Evolutionary conservation across 257 asterid species (phyloP), one percentile per base, ranked within the genome.

Genomic region (Galeopsis tetrahit): DNA sequence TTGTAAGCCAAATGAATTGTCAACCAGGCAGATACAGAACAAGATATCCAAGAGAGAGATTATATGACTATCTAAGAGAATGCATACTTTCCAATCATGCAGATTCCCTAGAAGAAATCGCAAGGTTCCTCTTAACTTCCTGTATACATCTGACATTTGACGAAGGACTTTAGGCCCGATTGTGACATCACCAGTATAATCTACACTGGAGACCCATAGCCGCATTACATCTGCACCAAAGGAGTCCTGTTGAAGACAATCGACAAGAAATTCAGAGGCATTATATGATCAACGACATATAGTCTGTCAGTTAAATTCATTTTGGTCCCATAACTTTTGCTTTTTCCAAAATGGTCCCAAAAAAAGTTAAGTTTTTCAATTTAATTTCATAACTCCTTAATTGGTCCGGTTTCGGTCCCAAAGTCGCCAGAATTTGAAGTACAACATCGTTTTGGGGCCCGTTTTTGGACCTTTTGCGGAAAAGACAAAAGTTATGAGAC

Each of bases 191-290:
- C 90, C 89, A 0, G 99, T 88, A 75, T 94, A 94, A 82, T 94
- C 99, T 62, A 94, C 98, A 38, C 99, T 94, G 7, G 99, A 89
- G 78, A 91, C 98, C 99, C 98, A 94, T 64, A 94, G 94, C 60
- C 99, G 86, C 77, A 91, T 90, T 70, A 94, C 93, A 83, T 94
- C 99, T 67, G 99, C 99, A 78, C 99, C 96, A 21, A 88, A 94
- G 57, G 94, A 75, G 40, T 84, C 97, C 99, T 94, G 91, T 74
- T 76, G 75, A 81, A 81, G 70, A 74, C 39, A 42, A 72, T 42
- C 15, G 48, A 73, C 64, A 78, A 32, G 75, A 53, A 71, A 35
- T 66, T 77, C 68, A 80, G 82, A 62, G 58, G 61, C 66, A 70
- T 71, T 36, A 74, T 44, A 6, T 1, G 74, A 51, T 2, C 36